Base-by-base conservation (phyloP, 768 basidiomycete genomes). In the Suillus decipiens region DNA sequence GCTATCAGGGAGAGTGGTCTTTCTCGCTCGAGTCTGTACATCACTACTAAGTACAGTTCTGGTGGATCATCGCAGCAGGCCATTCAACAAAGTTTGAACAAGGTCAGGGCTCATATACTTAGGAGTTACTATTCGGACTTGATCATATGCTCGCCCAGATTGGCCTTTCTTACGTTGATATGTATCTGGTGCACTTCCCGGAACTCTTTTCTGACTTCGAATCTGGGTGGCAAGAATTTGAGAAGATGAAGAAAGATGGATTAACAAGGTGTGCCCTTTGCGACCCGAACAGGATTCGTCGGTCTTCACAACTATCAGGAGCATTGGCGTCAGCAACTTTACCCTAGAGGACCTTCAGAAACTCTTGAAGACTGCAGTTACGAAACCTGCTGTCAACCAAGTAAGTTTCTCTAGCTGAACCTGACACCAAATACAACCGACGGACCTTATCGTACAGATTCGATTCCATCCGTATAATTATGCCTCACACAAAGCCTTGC, bases 321-420 rank as follows among this genome's bases (percentile, higher is more conserved):
- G 84, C 71, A 89, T 89, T 60, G 89, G 89, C 17, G 88, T 92
- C 63, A 87, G 86, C 76, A 92, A 92, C 73, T 90, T 88, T 71
- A 71, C 70, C 5, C 63, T 88, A 34, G 71, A 78, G 1, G 73
- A 86, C 53, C 78, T 92, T 15, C 77, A 88, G 68, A 72, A 72
- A 4, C 65, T 92, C 2, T 55, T 86, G 60, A 83, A 82, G 67
- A 71, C 74, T 1, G 86, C 86, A 2, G 77, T 74, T 37, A 74
- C 87, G 66, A 84, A 80, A 41, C 90, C 90, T 3, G 86, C 84
- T 1, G 88, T 88, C 45, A 90, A 93, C 70, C 90, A 92, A 77
- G 89, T 86, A 39, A 39, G 5, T 39, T 39, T 39, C 37, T 14
- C 11, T 12, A 39, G 37, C 37, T 39, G 37, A 37, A 39, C 14